phyloP scores from a whole-genome alignment of 148 eudicot species.

The Chenopodium album region DNA sequence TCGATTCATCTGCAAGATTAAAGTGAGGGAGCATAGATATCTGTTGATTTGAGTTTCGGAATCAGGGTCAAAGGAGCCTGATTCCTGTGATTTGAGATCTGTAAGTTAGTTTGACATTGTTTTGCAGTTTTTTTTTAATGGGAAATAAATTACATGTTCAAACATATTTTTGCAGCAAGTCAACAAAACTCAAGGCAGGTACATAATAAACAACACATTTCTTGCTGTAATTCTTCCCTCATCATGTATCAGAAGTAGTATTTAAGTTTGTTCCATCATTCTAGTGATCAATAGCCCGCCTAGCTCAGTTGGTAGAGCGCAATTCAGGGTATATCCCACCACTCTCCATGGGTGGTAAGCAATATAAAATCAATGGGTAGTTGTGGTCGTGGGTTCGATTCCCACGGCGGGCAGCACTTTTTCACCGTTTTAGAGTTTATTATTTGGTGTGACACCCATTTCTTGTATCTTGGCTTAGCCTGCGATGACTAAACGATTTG shows the following conservation, averaged over 20 bases:
- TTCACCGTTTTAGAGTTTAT: background rate
- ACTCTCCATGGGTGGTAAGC: slow-evolving; percentile 12
- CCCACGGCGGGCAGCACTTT: slow-evolving; percentile 19
- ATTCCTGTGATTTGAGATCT: slow-evolving; percentile 21
- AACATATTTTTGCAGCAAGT: background rate
- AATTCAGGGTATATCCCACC: slow-evolving; percentile 6
- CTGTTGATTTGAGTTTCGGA: background rate
- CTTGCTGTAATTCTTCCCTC: background rate
- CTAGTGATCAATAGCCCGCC: slow-evolving; percentile 9
- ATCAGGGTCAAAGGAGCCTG: slow-evolving; percentile 29
- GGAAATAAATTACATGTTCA: slow-evolving; percentile 1
- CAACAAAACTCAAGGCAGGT: background rate
- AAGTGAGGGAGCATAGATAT: background rate
- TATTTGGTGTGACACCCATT: no score
- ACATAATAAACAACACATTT: background rate
- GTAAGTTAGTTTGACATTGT: slow-evolving; percentile 5
- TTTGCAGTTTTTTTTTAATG: background rate
- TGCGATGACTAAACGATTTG: no score
- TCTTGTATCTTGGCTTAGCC: no score
- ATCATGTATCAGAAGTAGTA: background rate
- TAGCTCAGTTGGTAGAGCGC: slow-evolving; percentile 19
- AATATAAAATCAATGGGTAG: background rate
- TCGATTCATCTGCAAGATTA: background rate
- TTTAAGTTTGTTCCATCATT: background rate
- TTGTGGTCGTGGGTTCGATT: slow-evolving; percentile 22